These are phyloP conservation scores for Penicillium italicum DNA, from an alignment of 2,329 filamentous ascomycete genomes.

Conservation along the genomic window DNA sequence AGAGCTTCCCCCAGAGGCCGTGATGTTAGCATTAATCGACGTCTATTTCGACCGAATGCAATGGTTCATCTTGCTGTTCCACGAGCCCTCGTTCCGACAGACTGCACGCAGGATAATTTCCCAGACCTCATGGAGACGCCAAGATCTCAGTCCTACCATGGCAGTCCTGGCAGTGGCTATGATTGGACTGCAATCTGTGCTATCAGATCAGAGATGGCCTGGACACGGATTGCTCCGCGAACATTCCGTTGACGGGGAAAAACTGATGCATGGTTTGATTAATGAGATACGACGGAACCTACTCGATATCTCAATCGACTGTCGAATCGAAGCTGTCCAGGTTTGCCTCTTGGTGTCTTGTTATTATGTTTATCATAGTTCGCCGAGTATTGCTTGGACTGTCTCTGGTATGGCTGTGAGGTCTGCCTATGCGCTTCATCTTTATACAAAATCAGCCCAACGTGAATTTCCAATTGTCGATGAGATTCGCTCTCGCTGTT, in stretches of 20 bases:
- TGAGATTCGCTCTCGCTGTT: constrained; percentile 31
- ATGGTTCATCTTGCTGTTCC: constrained; percentile 22
- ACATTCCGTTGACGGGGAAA: background rate
- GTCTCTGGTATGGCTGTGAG: constrained; percentile 20
- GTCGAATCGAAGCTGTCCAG: constrained; percentile 22
- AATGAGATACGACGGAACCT: constrained; percentile 14
- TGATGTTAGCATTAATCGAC: constrained; percentile 17
- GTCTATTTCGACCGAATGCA: constrained; percentile 23
- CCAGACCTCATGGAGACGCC: constrained; percentile 11
- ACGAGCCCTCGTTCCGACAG: constrained; percentile 13
- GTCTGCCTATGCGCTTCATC: constrained; percentile 19
- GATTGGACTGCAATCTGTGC: constrained; percentile 18
- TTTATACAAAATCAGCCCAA: constrained; percentile 12
- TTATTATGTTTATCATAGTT: constrained; percentile 21
- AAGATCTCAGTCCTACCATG: constrained; percentile 15
- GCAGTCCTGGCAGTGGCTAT: constrained; percentile 15
- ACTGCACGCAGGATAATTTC: constrained; percentile 12
- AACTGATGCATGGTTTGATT: constrained; percentile 3
- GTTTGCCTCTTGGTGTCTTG: constrained; percentile 16
- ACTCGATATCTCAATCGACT: constrained; percentile 16
- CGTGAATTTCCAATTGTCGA: constrained; percentile 8
- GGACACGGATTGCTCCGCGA: constrained; percentile 12
- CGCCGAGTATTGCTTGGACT: constrained; percentile 21
- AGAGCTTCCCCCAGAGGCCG: constrained; percentile 12
- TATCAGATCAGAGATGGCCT: constrained; percentile 15